A percentile compares a stretch with the other conserved stretches of the same genome.
Conservation (phyloP, 2,329 filamentous ascomycete species). For the Botrytis fragariae region DNA sequence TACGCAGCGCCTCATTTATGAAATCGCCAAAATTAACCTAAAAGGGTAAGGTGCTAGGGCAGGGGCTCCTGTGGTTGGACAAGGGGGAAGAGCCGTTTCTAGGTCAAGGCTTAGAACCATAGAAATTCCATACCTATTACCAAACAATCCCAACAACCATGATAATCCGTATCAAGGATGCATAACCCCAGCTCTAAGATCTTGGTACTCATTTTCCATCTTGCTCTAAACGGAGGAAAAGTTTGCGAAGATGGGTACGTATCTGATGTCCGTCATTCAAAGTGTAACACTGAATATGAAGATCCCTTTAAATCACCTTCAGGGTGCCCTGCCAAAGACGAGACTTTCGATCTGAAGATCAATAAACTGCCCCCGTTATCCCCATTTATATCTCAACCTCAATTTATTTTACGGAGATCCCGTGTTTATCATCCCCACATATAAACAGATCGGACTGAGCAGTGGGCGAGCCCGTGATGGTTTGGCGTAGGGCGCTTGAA, state of each 20-base stretch:
- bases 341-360: slow-evolving; percentile 18
- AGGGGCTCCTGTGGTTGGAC: not conserved
- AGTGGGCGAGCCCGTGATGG: slow-evolving; percentile 1
- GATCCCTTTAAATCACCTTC: slow-evolving; percentile 4
- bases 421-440: slow-evolving; percentile 12
- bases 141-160: not conserved
- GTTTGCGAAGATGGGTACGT: slow-evolving; percentile 1
- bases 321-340: slow-evolving; percentile 6
- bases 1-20: slow-evolving; percentile 16
- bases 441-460: not conserved
- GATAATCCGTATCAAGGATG: not conserved
- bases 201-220: slow-evolving; percentile 3
- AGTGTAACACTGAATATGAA: not conserved
- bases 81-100: slow-evolving; percentile 20
- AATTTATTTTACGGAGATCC: slow-evolving; percentile 17
- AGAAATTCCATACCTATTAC: not conserved
- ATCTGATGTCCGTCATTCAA: not conserved
- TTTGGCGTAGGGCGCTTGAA: not conserved
- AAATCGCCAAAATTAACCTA: slow-evolving; percentile 16
- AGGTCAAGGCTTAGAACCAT: slow-evolving; percentile 6
- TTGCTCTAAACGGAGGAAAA: not conserved
- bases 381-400: slow-evolving; percentile 10
- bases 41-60: slow-evolving; percentile 10
- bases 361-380: slow-evolving; percentile 3
- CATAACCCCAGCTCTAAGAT: slow-evolving; percentile 1